Percentiles rank a stretch among this genome's conserved stretches.
Conservation (phyloP, 192 early-diverging fungal species). For the Coemansia sp. region DNA sequence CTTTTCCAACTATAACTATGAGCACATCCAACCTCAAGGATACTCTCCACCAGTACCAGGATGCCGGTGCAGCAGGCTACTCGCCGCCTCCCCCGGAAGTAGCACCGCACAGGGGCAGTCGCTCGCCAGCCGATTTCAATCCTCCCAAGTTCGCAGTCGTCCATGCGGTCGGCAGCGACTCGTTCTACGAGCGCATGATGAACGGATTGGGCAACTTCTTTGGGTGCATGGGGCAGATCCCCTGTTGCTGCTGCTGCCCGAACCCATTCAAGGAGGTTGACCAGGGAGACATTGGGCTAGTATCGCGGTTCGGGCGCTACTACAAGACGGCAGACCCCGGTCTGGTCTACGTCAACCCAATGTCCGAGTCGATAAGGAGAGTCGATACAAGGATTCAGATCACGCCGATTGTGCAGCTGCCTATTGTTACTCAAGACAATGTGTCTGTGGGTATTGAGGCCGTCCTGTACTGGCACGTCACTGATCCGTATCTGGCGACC, state of each 20-base stretch:
- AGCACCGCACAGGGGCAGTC: neutral
- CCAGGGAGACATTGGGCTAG: conserved; percentile 52
- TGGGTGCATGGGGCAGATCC: conserved; percentile 55
- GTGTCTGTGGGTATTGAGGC: conserved; percentile 83
- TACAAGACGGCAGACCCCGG: conserved; percentile 64
- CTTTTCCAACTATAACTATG: neutral
- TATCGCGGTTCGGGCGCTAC: conserved; percentile 55
- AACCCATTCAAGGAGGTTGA: conserved; percentile 55
- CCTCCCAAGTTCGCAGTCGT: conserved; percentile 23
- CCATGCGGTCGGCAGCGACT: conserved; percentile 10
- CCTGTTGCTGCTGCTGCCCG: conserved; percentile 53
- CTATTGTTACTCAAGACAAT: conserved; percentile 91
- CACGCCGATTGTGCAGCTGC: conserved; percentile 64
- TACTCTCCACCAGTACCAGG: conserved; percentile 15
- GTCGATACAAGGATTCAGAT: conserved; percentile 71
- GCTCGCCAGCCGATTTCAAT: conserved; percentile 11
- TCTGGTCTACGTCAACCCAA: conserved; percentile 55
- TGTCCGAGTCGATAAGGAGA: conserved; percentile 40
- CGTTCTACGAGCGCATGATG: conserved; percentile 19
- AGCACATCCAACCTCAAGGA: conserved; percentile 7
- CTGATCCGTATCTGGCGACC: conserved; percentile 76
- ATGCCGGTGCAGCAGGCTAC: conserved; percentile 17
- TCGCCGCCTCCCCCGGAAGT: conserved; percentile 6
- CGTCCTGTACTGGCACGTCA: conserved; percentile 84
- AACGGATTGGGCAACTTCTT: conserved; percentile 40